These are phyloP conservation scores for Chlamydomonas eustigma DNA, from an alignment of 139 green algal genomes.

Conservation along the genomic window DNA sequence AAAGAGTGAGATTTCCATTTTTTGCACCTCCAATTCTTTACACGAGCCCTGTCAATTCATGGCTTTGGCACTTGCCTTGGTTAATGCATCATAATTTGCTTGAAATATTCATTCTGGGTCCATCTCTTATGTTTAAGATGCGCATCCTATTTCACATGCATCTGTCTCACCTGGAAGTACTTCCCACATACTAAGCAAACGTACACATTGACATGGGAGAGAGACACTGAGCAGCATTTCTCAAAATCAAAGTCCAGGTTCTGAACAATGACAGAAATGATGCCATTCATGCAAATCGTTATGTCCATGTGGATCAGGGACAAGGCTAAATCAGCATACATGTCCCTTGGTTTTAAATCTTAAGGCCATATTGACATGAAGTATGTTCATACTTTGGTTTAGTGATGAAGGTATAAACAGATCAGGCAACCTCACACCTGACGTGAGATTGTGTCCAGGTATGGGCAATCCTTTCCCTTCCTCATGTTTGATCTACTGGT, in stretches of 20 bases:
- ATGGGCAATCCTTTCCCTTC: slow-evolving; percentile 85
- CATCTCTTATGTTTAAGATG: not conserved
- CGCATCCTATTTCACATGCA: not conserved
- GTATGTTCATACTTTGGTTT: too few relatives aligned
- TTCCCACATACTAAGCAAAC: slow-evolving; percentile 97
- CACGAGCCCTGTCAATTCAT: too few relatives aligned
- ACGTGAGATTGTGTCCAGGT: slow-evolving; percentile 92
- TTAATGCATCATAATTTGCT: too few relatives aligned
- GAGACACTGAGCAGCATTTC: slow-evolving; percentile 93
- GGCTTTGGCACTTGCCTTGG: too few relatives aligned
- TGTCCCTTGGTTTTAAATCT: not conserved
- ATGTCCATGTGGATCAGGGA: too few relatives aligned
- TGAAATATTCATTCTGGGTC: too few relatives aligned
- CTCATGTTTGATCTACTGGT: slow-evolving; percentile 43
- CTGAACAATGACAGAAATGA: slow-evolving; percentile 26
- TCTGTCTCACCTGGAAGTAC: slow-evolving; percentile 84
- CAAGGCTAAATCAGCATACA: not conserved
- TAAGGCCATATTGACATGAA: not conserved
- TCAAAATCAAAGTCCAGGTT: slow-evolving; percentile 99
- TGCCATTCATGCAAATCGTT: not conserved
- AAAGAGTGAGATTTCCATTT: too few relatives aligned
- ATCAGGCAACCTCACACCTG: slow-evolving; percentile 41
- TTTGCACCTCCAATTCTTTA: too few relatives aligned
- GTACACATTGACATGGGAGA: slow-evolving; percentile 93
- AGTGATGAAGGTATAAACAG: too few relatives aligned